Conservation (phyloP, 202 grass and related monocot genomes). For the Carex sylvatica region DNA sequence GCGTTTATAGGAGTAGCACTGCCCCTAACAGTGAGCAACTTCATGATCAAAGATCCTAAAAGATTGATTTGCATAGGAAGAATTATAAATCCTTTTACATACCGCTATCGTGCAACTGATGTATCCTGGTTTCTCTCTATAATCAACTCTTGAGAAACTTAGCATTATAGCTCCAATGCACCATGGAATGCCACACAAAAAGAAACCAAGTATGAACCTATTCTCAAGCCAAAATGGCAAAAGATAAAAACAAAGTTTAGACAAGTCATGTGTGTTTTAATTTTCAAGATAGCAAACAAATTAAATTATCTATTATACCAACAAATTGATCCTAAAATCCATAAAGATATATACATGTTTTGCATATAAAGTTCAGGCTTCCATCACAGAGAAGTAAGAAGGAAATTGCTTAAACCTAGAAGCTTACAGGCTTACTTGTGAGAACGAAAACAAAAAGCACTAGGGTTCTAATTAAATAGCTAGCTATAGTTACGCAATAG, state of each 20-base stretch:
- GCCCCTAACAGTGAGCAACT: not conserved
- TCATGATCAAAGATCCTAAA: not conserved
- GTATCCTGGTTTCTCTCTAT: constrained; percentile 89
- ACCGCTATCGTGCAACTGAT: constrained; percentile 81
- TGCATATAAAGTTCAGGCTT: not conserved
- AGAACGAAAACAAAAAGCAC: not conserved
- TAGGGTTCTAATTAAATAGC: too few species aligned
- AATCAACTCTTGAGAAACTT: constrained; percentile 56
- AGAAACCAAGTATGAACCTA: constrained; percentile 89
- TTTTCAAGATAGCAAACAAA: not conserved
- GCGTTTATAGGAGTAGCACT: too few species aligned
- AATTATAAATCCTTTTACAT: constrained; percentile 34
- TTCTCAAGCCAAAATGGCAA: not conserved
- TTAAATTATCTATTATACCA: too few species aligned
- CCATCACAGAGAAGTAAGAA: not conserved
- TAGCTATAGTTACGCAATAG: too few species aligned
- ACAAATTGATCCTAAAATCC: not conserved
- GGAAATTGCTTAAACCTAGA: not conserved
- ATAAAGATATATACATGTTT: not conserved
- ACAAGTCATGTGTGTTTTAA: not conserved
- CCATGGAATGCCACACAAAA: constrained; percentile 91
- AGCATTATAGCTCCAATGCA: constrained; percentile 85
- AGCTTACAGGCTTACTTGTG: not conserved
- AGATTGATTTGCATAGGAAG: not conserved
- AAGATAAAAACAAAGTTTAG: constrained; percentile 9